Percentiles rank a stretch among this genome's conserved stretches.
These are phyloP conservation scores for Selenicereus undatus DNA, from an alignment of 148 eudicot genomes.

Conservation along the genomic window DNA sequence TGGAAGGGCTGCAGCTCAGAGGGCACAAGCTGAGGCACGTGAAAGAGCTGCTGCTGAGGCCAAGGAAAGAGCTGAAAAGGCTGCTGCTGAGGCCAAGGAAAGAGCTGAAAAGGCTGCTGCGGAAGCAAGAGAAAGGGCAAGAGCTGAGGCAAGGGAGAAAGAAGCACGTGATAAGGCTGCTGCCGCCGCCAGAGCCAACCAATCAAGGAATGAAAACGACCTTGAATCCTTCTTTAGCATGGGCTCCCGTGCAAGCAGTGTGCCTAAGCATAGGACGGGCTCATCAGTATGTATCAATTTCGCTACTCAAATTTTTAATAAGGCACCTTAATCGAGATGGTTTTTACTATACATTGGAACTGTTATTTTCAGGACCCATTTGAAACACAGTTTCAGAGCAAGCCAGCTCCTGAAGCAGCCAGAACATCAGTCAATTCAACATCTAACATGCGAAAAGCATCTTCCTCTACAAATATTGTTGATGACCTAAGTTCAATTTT, in stretches of 20 bases:
- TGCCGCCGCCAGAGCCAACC: slow-evolving; percentile 57
- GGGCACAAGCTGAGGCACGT: slow-evolving; percentile 92
- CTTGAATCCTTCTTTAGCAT: slow-evolving; percentile 81
- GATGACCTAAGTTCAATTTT: slow-evolving; percentile 49
- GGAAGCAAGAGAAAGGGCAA: slow-evolving; percentile 68
- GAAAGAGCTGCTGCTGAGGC: slow-evolving; percentile 92
- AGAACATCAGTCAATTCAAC: slow-evolving; percentile 36
- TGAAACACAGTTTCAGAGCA: slow-evolving; percentile 35
- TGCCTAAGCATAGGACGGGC: slow-evolving; percentile 66
- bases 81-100: slow-evolving; percentile 74
- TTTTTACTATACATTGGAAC: not conserved
- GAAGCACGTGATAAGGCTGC: slow-evolving; percentile 63
- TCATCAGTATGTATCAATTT: slow-evolving; percentile 55
- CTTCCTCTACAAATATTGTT: slow-evolving; percentile 44
- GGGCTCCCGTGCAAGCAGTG: slow-evolving; percentile 90
- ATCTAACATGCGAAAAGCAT: slow-evolving; percentile 42
- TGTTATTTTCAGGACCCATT: slow-evolving; percentile 36
- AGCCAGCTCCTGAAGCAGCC: slow-evolving; percentile 33
- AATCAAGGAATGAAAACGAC: slow-evolving; percentile 77
- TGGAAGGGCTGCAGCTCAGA: slow-evolving; percentile 75
- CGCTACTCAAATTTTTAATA: slow-evolving; percentile 16
- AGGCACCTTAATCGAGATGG: not conserved
- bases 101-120: slow-evolving; percentile 78
- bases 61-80: slow-evolving; percentile 76
- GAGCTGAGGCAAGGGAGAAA: slow-evolving; percentile 64